Base-by-base conservation (phyloP, 2,329 filamentous ascomycete species). In the Fusarium heterosporum region DNA sequence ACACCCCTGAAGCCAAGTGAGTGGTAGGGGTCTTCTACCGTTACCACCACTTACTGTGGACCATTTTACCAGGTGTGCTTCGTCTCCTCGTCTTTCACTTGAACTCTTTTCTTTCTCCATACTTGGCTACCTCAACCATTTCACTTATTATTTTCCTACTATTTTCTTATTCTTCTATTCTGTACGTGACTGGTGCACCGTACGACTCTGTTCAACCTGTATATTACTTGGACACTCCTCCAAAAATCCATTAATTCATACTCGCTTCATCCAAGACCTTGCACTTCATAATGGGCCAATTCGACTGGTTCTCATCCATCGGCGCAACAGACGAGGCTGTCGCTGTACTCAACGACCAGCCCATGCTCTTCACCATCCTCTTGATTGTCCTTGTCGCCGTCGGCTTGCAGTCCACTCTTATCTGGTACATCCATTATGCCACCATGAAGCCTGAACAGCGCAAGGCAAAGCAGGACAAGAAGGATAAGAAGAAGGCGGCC, bases 371-470 rank as follows among this genome's bases (percentile, higher is more conserved):
- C 78, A 85, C 81, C 66, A 83, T 84, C 64, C 83, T 89, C 61
- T 65, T 88, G 65, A 75, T 87, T 73, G 84, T 85, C 60, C 78
- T 88, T 55, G 72, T 86, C 72, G 78, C 77, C 61, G 70, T 87
- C 49, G 79, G 79, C 61, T 72, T 83, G 10, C 78, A 87, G 68
- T 75, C 74, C 57, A 70, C 80, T 11, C 76, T 88, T 47, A 75
- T 85, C 53, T 87, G 83, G 83, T 87, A 82, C 77, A 88, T 88
- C 72, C 85, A 87, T 77, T 83, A 79, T 72, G 85, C 85, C 58
- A 89, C 86, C 19, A 64, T 86, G 78, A 89, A 88, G 79, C 86
- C 86, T 16, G 84, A 86, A 72, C 86, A 89, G 75, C 84, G 79
- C 74, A 85, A 84, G 75, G 83, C 83, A 72, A 85, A 85, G 76